A percentile compares a stretch with the other conserved stretches of the same genome.
Evolutionary conservation across 768 basidiomycete species (phyloP).

Genomic region (Hypholoma fasciculare): DNA sequence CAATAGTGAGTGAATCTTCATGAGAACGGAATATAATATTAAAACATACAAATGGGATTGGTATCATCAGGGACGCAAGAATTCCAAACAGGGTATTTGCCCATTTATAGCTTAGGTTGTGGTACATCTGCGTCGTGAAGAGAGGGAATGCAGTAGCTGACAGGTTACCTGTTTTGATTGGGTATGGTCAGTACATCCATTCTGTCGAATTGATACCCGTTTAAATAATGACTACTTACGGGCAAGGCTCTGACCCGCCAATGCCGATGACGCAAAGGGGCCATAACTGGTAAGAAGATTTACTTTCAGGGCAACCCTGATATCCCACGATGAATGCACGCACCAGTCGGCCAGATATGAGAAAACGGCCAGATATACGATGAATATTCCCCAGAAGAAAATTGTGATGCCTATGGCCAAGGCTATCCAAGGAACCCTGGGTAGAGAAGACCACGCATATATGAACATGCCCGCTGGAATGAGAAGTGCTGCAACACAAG

Average conservation of each 20-base stretch:
- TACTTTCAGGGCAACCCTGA: background rate
- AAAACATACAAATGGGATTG: conserved; percentile 56
- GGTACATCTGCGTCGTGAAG: conserved; percentile 62
- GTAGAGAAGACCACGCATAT: conserved; percentile 67
- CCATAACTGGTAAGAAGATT: conserved; percentile 38
- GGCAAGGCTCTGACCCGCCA: conserved; percentile 66
- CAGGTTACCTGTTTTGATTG: conserved; percentile 41
- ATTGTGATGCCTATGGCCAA: conserved; percentile 54
- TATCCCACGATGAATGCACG: conserved; percentile 11
- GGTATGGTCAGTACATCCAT: background rate
- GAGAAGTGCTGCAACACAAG: conserved; percentile 54
- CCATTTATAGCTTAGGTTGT: conserved; percentile 56
- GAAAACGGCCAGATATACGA: conserved; percentile 60
- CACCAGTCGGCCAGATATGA: conserved; percentile 67
- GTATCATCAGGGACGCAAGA: conserved; percentile 53
- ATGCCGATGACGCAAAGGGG: conserved; percentile 65
- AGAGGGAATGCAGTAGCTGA: conserved; percentile 57
- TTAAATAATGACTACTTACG: conserved; percentile 33
- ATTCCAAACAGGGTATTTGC: conserved; percentile 58
- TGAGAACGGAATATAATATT: background rate
- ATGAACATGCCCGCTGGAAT: conserved; percentile 68
- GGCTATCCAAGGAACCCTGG: conserved; percentile 60
- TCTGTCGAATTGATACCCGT: background rate
- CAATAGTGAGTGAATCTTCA: background rate
- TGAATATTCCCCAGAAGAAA: conserved; percentile 50